A percentile compares a stretch with the other conserved stretches of the same genome.
Conservation (phyloP, 2,329 filamentous ascomycete genomes). For the Fusarium foetens region DNA sequence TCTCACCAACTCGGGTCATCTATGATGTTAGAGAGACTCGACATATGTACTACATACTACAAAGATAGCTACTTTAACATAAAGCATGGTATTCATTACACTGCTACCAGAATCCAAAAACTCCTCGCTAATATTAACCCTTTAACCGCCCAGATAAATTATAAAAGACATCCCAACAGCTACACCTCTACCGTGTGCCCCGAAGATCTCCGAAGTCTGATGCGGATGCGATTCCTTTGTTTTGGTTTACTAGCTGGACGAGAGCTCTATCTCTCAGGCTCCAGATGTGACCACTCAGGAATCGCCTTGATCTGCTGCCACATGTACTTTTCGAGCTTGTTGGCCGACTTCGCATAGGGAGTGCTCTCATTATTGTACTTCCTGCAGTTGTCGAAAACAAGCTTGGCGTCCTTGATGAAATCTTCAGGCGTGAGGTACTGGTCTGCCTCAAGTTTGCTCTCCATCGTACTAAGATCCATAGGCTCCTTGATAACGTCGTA, state of each 20-base stretch:
- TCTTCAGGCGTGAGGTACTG: conserved; percentile 92
- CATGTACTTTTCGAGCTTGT: conserved; percentile 94
- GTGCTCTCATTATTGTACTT: conserved; percentile 97
- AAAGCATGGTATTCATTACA: conserved; percentile 6
- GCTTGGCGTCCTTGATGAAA: conserved; percentile 86
- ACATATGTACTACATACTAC: background rate
- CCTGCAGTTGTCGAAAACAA: conserved; percentile 94
- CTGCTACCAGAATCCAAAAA: conserved; percentile 25
- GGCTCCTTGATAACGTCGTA: conserved; percentile 98
- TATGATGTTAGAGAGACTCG: background rate
- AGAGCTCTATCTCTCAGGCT: conserved; percentile 56
- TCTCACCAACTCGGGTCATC: too few species aligned
- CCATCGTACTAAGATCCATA: conserved; percentile 97
- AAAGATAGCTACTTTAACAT: background rate
- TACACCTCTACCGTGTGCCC: background rate
- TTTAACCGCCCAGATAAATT: background rate
- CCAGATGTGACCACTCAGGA: conserved; percentile 85
- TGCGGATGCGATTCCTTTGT: conserved; percentile 14
- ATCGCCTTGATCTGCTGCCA: conserved; percentile 92
- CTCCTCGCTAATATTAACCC: conserved; percentile 32
- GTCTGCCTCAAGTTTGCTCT: conserved; percentile 92
- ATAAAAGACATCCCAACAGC: background rate
- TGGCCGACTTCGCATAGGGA: conserved; percentile 93
- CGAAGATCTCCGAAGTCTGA: conserved; percentile 3
- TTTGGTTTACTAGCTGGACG: conserved; percentile 21